These are phyloP conservation scores for Quercus gilva DNA, from an alignment of 306 rosid genomes.

Conservation along the genomic window DNA sequence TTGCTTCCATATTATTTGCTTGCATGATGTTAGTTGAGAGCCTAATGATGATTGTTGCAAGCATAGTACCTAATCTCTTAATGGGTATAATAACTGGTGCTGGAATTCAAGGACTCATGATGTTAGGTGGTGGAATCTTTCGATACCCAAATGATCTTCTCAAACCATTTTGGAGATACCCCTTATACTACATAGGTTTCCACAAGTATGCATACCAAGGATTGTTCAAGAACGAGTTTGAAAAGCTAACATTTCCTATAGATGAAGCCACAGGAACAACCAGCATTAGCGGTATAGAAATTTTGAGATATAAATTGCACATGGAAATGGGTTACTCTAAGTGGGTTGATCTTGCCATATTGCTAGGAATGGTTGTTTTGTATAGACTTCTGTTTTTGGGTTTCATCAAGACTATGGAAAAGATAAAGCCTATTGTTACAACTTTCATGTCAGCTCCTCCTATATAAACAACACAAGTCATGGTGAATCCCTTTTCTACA, in stretches of 20 bases:
- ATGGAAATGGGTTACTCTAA: constrained; percentile 54
- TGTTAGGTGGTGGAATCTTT: constrained; percentile 41
- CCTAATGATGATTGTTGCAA: too few relatives aligned
- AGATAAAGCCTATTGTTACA: constrained; percentile 23
- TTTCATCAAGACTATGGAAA: constrained; percentile 46
- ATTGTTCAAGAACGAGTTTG: constrained; percentile 52
- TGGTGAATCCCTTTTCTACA: constrained; percentile 18
- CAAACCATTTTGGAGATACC: constrained; percentile 38
- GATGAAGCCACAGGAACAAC: neutral
- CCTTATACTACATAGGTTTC: constrained; percentile 40
- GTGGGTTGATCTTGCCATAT: constrained; percentile 58
- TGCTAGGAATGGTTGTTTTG: constrained; percentile 53
- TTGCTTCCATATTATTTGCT: constrained; percentile 28
- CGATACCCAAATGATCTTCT: constrained; percentile 47
- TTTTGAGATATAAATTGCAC: constrained; percentile 32
- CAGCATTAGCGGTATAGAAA: constrained; percentile 23
- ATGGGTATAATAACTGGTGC: constrained; percentile 41
- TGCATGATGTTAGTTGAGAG: constrained; percentile 22
- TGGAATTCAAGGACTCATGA: constrained; percentile 52
- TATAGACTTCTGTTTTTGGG: constrained; percentile 50
- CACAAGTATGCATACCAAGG: constrained; percentile 55
- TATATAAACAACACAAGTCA: constrained; percentile 3
- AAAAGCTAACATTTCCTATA: constrained; percentile 10
- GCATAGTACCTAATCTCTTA: constrained; percentile 25
- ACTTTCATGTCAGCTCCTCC: constrained; percentile 9